Conservation (phyloP, 306 rosid genomes). For the Casuarina equisetifolia region DNA sequence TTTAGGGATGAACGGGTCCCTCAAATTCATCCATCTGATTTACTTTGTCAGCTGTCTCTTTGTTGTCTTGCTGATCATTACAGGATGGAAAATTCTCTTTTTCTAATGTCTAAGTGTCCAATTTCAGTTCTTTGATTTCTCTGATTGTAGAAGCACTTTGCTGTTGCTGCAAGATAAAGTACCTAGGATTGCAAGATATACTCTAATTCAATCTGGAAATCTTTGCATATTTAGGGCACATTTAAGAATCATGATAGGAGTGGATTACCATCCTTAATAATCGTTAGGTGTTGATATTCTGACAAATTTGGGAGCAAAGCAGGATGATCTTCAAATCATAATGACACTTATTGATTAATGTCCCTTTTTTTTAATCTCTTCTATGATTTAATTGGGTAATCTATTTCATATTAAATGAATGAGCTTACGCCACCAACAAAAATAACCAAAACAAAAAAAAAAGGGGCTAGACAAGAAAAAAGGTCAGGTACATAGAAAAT, state of each 20-base stretch:
- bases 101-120: no score
- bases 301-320: neutral
- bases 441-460: neutral
- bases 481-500: neutral
- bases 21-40: constrained; percentile 1
- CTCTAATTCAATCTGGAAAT: no score
- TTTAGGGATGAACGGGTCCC: constrained; percentile 31
- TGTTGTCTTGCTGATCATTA: constrained; percentile 19
- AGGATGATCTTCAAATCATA: neutral
- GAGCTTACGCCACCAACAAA: neutral
- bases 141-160: no score
- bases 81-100: neutral
- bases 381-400: neutral
- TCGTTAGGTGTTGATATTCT: neutral
- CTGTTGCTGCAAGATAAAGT: no score
- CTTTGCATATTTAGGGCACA: no score
- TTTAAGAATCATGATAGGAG: no score
- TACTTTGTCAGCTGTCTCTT: constrained; percentile 20
- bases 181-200: no score
- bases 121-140: no score
- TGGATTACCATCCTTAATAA: neutral
- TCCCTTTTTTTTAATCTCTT: neutral
- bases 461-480: neutral
- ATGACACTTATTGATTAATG: neutral
- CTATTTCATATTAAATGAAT: neutral